phyloP scores from a whole-genome alignment of 148 eudicot genomes.

The Vaccinium darrowii region DNA sequence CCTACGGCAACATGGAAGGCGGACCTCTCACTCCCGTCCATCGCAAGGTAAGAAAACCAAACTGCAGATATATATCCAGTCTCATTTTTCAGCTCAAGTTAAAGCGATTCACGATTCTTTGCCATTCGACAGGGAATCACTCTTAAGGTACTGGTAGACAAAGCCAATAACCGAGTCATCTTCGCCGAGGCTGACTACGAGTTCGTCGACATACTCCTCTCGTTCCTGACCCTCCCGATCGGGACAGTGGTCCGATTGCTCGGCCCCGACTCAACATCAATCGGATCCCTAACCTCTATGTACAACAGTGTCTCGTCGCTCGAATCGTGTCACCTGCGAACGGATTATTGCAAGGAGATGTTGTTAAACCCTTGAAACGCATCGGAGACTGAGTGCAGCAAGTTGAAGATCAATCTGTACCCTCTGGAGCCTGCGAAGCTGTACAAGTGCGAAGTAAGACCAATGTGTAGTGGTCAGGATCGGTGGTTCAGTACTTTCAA shows the following conservation, averaged over 20 bases:
- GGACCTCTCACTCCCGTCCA: background rate
- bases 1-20: background rate
- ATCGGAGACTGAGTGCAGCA: too few species aligned
- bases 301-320: background rate
- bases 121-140: background rate
- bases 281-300: too few species aligned
- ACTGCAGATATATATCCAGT: background rate
- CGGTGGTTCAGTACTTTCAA: too few species aligned
- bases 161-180: background rate
- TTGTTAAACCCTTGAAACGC: too few species aligned
- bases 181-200: slow-evolving; percentile 5
- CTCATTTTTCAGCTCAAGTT: background rate
- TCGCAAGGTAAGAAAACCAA: background rate
- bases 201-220: slow-evolving; percentile 10
- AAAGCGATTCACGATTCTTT: background rate
- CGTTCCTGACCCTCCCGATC: background rate
- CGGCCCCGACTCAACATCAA: background rate
- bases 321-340: background rate
- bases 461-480: too few species aligned
- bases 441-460: too few species aligned
- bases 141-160: slow-evolving; percentile 8
- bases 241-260: background rate
- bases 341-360: background rate
- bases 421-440: too few species aligned
- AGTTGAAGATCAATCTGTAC: too few species aligned